Conservation (phyloP, 2,329 filamentous ascomycete genomes). For the Thielaviopsis ethacetica region DNA sequence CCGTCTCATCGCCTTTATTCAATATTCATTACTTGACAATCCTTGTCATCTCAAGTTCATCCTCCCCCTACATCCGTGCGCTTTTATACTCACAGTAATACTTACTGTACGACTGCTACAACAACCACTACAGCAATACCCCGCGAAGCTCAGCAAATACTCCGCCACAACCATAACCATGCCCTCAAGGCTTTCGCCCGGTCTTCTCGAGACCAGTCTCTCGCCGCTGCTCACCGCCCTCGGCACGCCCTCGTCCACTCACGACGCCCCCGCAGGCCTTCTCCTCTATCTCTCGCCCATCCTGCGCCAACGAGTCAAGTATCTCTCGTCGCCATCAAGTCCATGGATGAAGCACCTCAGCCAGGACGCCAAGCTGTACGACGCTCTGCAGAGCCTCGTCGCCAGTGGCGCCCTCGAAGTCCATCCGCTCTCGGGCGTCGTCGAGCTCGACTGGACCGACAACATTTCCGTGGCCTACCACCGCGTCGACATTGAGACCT, state of each 20-base stretch:
- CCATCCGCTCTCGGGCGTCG: conserved; percentile 66
- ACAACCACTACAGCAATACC: too few species aligned
- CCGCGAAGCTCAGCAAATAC: too few species aligned
- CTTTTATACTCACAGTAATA: too few species aligned
- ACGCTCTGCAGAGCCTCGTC: conserved; percentile 44
- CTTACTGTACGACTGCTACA: too few species aligned
- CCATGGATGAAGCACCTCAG: conserved; percentile 25
- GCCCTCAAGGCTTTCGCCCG: conserved; percentile 17
- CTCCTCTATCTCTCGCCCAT: conserved; percentile 49
- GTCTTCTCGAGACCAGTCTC: conserved; percentile 30
- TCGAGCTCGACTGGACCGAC: conserved; percentile 57
- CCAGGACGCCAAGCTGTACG: conserved; percentile 58
- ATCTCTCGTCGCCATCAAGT: conserved; percentile 34
- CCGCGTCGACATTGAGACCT: conserved; percentile 57
- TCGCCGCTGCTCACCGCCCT: conserved; percentile 42
- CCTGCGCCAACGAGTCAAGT: conserved; percentile 46
- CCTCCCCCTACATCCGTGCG: not conserved
- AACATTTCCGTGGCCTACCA: conserved; percentile 42
- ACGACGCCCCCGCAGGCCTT: conserved; percentile 37
- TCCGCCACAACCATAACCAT: not conserved
- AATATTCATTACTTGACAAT: too few species aligned
- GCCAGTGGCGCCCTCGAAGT: conserved; percentile 51
- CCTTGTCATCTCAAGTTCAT: not conserved
- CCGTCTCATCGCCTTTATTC: too few species aligned
- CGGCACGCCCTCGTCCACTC: conserved; percentile 40